Percentiles rank a stretch among this genome's conserved stretches.
Conservation (phyloP, 176 grass and related monocot genomes). For the Eragrostis nindensis region DNA sequence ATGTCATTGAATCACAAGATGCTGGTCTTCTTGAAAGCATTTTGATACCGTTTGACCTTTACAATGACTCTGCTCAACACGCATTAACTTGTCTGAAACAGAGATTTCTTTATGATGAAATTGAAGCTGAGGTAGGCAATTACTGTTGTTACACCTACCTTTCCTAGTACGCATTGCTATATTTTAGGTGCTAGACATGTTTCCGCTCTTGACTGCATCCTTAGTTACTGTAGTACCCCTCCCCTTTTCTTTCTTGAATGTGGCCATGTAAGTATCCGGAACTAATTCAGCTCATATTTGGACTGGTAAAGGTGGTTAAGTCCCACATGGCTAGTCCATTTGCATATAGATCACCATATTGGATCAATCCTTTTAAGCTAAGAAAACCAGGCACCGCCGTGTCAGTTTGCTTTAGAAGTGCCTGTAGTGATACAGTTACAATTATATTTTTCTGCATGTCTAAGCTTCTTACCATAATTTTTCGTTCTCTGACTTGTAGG, state of each 20-base stretch:
- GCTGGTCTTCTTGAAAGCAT: conserved; percentile 97
- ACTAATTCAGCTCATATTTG: neutral
- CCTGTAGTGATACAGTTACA: conserved; percentile 5
- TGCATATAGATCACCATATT: conserved; percentile 41
- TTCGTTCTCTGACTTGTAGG: conserved; percentile 57
- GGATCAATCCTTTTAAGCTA: conserved; percentile 10
- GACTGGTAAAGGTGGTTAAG: conserved; percentile 7
- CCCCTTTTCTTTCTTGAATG: no score
- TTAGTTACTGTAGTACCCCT: neutral
- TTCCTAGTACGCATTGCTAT: conserved; percentile 2
- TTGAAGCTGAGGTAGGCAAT: conserved; percentile 95
- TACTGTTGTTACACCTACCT: neutral
- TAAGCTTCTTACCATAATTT: conserved; percentile 30
- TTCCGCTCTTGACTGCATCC: conserved; percentile 2
- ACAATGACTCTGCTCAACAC: conserved; percentile 99
- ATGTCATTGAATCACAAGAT: conserved; percentile 86
- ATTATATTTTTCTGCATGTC: conserved; percentile 21
- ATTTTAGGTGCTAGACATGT: conserved; percentile 2
- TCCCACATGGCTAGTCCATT: conserved; percentile 9
- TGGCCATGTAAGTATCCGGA: conserved; percentile 19
- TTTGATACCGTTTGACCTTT: conserved; percentile 98
- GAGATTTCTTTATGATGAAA: conserved; percentile 99
- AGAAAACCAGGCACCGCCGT: neutral
- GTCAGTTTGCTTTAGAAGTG: conserved; percentile 30
- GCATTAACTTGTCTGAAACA: conserved; percentile 90